These are phyloP conservation scores for Ascochyta koolunga DNA, from an alignment of 2,329 filamentous ascomycete genomes.

Conservation along the genomic window DNA sequence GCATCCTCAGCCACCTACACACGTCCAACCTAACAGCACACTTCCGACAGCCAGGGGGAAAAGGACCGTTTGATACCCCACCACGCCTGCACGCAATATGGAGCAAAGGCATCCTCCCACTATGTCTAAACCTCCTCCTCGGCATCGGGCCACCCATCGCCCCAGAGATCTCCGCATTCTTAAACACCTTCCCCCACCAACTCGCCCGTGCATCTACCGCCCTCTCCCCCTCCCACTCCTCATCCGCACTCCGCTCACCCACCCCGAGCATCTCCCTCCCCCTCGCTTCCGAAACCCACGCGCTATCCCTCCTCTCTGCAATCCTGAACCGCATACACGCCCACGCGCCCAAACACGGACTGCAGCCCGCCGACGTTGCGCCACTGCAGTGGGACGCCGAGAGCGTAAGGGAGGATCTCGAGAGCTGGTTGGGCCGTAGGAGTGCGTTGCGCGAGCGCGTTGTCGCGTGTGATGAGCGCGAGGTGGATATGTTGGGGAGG, in stretches of 20 bases:
- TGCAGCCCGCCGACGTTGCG: slow-evolving; percentile 68
- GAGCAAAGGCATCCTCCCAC: slow-evolving; percentile 83
- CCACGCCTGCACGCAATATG: slow-evolving; percentile 85
- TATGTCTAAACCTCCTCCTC: slow-evolving; percentile 86
- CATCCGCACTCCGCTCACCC: slow-evolving; percentile 7
- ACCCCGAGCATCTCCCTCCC: slow-evolving; percentile 68
- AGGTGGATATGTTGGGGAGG: slow-evolving; percentile 63
- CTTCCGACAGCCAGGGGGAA: slow-evolving; percentile 70
- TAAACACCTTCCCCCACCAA: slow-evolving; percentile 87
- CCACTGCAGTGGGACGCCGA: slow-evolving; percentile 76
- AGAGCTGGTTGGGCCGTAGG: slow-evolving; percentile 77
- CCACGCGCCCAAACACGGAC: slow-evolving; percentile 51
- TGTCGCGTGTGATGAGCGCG: slow-evolving; percentile 73
- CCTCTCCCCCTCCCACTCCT: slow-evolving; percentile 62
- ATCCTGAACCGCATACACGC: slow-evolving; percentile 72
- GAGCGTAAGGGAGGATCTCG: slow-evolving; percentile 78
- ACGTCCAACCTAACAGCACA: slow-evolving; percentile 79
- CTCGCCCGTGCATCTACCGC: slow-evolving; percentile 73
- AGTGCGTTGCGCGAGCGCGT: slow-evolving; percentile 74
- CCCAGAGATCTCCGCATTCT: slow-evolving; percentile 81
- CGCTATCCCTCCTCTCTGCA: slow-evolving; percentile 74
- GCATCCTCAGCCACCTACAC: slow-evolving; percentile 77
- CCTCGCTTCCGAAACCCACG: slow-evolving; percentile 78
- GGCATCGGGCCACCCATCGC: slow-evolving; percentile 82
- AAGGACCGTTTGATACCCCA: slow-evolving; percentile 80